A percentile compares a stretch with the other conserved stretches of the same genome.
Conservation (phyloP, 2,329 filamentous ascomycete species). For the Fusarium succisae region DNA sequence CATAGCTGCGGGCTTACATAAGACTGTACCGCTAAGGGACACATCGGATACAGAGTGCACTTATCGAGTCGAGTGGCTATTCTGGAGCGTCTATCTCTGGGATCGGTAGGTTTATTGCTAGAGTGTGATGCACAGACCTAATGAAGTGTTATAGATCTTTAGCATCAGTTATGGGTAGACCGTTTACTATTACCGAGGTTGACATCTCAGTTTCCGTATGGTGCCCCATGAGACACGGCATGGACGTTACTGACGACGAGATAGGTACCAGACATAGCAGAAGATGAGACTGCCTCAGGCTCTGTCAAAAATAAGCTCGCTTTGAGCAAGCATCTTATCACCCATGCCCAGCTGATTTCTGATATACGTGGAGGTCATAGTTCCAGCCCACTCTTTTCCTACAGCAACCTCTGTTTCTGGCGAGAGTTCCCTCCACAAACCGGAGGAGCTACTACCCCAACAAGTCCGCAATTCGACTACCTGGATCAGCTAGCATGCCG, state of each 20-base stretch:
- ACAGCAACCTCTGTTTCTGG: conserved; percentile 21
- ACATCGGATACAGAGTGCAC: neutral
- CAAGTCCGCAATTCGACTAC: neutral
- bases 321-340: conserved; percentile 3
- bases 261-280: neutral
- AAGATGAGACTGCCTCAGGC: neutral
- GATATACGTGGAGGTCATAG: neutral
- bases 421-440: conserved; percentile 2
- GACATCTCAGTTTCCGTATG: conserved; percentile 11
- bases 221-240: neutral
- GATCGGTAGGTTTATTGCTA: neutral
- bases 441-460: neutral
- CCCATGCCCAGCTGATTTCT: conserved; percentile 5
- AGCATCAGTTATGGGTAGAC: neutral
- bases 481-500: conserved; percentile 12
- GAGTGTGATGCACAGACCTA: neutral
- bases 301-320: neutral
- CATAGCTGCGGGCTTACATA: conserved; percentile 8
- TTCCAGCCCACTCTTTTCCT: neutral
- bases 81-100: conserved; percentile 19
- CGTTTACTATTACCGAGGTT: neutral
- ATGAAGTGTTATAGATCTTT: neutral
- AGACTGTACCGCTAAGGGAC: neutral
- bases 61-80: conserved; percentile 9
- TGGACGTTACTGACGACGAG: neutral